Conservation (phyloP, 768 basidiomycete species). For the Lactifluus piperatus region DNA sequence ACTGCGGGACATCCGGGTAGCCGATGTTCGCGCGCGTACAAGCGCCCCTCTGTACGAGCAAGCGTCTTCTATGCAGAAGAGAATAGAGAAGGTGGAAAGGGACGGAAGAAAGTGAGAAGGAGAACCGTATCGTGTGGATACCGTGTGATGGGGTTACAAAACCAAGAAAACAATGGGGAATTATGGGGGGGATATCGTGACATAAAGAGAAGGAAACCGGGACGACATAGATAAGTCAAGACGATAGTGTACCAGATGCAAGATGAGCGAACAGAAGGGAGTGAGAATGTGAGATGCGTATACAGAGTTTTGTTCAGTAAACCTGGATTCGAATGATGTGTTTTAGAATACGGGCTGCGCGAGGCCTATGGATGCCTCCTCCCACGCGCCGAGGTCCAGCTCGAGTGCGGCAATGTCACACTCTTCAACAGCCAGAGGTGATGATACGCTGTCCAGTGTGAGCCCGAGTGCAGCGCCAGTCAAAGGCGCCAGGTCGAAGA, state of each 20-base stretch:
- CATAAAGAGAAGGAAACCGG: slow-evolving; percentile 16
- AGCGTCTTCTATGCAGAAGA: background rate
- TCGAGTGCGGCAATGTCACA: slow-evolving; percentile 26
- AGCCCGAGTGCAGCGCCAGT: slow-evolving; percentile 25
- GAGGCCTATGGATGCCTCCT: slow-evolving; percentile 12
- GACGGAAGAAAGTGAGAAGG: background rate
- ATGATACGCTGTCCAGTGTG: background rate
- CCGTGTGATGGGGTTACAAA: background rate
- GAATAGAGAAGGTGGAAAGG: background rate
- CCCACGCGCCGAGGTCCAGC: slow-evolving; percentile 24
- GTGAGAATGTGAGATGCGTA: slow-evolving; percentile 2
- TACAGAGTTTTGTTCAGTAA: background rate
- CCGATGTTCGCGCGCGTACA: background rate
- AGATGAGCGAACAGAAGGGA: background rate
- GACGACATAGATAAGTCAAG: slow-evolving; percentile 7
- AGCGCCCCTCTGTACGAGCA: background rate
- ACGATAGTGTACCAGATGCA: slow-evolving; percentile 4
- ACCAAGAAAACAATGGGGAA: background rate
- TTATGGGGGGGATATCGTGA: slow-evolving; percentile 1
- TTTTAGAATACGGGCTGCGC: slow-evolving; percentile 23
- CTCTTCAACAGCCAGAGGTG: slow-evolving; percentile 4
- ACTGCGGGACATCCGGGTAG: slow-evolving; percentile 27
- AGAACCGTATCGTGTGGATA: slow-evolving; percentile 1
- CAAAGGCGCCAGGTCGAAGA: slow-evolving; percentile 45
- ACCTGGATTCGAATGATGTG: background rate